These are phyloP conservation scores for Colletotrichum spaethianum DNA, from an alignment of 2,329 filamentous ascomycete genomes.

Conservation along the genomic window DNA sequence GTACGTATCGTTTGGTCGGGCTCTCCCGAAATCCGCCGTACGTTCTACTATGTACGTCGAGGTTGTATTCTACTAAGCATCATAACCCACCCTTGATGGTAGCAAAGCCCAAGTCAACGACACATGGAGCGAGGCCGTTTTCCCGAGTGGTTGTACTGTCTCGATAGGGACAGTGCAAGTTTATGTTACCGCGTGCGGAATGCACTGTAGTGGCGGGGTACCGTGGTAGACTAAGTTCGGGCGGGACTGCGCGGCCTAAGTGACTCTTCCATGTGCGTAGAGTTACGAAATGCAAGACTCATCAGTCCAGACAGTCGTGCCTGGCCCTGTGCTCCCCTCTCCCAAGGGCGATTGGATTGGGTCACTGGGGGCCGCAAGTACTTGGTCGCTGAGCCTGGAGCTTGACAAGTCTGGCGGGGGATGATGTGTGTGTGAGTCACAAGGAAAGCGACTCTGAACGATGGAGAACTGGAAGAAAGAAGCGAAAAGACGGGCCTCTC, in stretches of 20 bases:
- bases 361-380: not conserved
- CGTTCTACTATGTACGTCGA: not conserved
- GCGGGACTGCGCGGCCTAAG: slow-evolving; percentile 1
- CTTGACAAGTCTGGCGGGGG: not conserved
- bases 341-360: not conserved
- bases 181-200: not conserved
- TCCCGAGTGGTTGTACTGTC: not conserved
- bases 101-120: not conserved
- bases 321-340: not conserved
- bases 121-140: not conserved
- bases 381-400: not conserved
- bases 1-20: not conserved
- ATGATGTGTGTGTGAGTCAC: slow-evolving; percentile 17
- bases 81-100: not conserved
- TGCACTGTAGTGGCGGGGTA: slow-evolving; percentile 9
- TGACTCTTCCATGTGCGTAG: slow-evolving; percentile 16
- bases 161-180: not conserved
- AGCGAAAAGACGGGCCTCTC: slow-evolving; percentile 6
- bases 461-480: slow-evolving; percentile 12
- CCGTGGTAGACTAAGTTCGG: not conserved
- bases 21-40: not conserved
- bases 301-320: not conserved
- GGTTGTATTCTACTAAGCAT: not conserved
- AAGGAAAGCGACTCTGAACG: slow-evolving; percentile 6
- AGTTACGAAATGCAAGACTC: slow-evolving; percentile 18